A percentile compares a stretch with the other conserved stretches of the same genome.
Evolutionary conservation across 768 basidiomycete species (phyloP).

Genomic region (Kwoniella sp.): DNA sequence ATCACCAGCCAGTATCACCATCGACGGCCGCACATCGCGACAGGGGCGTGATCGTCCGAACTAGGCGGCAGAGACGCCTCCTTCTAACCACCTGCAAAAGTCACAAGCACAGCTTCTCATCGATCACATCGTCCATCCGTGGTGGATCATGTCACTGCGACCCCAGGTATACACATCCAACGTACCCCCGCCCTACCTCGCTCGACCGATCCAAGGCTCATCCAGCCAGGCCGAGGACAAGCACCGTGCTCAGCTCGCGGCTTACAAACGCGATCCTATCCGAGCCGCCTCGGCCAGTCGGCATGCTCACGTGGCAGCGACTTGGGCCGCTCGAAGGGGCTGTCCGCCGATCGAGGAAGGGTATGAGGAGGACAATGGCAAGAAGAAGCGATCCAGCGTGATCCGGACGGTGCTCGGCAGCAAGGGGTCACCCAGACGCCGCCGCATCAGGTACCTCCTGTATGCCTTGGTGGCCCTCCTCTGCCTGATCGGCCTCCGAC

Average conservation of each 20-base stretch:
- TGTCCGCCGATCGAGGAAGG: conserved; percentile 4
- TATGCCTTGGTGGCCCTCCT: not conserved
- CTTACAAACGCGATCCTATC: conserved; percentile 1
- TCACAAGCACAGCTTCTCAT: too few species aligned
- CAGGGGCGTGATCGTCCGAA: too few species aligned
- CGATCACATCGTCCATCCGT: too few species aligned
- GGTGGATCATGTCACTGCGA: conserved; percentile 2
- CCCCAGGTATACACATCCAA: conserved; percentile 1
- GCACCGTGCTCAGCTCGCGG: conserved; percentile 2
- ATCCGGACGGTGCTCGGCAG: not conserved
- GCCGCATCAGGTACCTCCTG: not conserved
- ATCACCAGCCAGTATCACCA: too few species aligned
- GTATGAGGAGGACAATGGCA: not conserved
- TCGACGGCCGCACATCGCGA: too few species aligned
- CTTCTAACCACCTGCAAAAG: too few species aligned
- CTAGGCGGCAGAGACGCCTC: too few species aligned
- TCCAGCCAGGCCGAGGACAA: not conserved
- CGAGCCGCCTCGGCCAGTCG: not conserved
- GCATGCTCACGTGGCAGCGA: not conserved
- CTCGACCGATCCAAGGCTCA: not conserved
- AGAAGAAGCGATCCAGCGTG: not conserved
- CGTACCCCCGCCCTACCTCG: not conserved
- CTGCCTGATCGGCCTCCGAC: not conserved
- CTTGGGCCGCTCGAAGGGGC: not conserved
- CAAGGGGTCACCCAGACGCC: not conserved